Percentiles rank a stretch among this genome's conserved stretches.
phyloP scores from a whole-genome alignment of 495 filamentous ascomycete species.

The Penicillium nucicola region DNA sequence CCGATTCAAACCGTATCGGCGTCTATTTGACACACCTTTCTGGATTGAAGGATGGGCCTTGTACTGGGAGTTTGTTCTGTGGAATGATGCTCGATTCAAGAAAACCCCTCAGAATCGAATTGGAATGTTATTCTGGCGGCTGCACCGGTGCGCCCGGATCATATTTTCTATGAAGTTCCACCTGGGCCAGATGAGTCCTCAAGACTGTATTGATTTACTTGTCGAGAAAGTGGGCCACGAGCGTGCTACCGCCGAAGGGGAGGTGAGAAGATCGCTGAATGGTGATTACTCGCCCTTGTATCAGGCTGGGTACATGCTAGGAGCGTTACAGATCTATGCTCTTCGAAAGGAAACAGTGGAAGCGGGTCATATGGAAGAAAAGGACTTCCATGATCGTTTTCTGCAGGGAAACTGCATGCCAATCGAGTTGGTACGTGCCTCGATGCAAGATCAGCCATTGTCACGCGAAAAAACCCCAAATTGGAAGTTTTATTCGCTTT shows the following conservation, averaged over 20 bases:
- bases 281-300: slow-evolving; percentile 49
- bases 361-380: slow-evolving; percentile 32
- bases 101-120: slow-evolving; percentile 43
- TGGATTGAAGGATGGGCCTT: slow-evolving; percentile 54
- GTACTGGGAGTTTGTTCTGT: slow-evolving; percentile 48
- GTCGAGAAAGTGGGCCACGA: slow-evolving; percentile 45
- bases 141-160: slow-evolving; percentile 53
- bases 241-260: slow-evolving; percentile 52
- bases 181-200: slow-evolving; percentile 40
- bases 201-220: slow-evolving; percentile 47
- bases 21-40: slow-evolving; percentile 49
- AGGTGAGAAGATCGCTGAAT: slow-evolving; percentile 46
- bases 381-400: slow-evolving; percentile 47
- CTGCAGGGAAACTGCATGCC: slow-evolving; percentile 47
- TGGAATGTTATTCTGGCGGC: slow-evolving; percentile 49
- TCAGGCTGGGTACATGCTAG: slow-evolving; percentile 52
- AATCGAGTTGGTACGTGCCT: slow-evolving; percentile 47
- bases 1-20: slow-evolving; percentile 41
- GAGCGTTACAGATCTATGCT: slow-evolving; percentile 44
- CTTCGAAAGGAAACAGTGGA: slow-evolving; percentile 38
- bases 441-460: slow-evolving; percentile 22
- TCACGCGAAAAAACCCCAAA: slow-evolving; percentile 3
- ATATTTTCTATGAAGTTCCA: slow-evolving; percentile 51
- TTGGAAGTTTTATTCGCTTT: slow-evolving; percentile 1
- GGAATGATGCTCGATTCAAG: slow-evolving; percentile 39